Conservation (phyloP, 441 rosid genomes). For the Pelargonium myrrhifolium region DNA sequence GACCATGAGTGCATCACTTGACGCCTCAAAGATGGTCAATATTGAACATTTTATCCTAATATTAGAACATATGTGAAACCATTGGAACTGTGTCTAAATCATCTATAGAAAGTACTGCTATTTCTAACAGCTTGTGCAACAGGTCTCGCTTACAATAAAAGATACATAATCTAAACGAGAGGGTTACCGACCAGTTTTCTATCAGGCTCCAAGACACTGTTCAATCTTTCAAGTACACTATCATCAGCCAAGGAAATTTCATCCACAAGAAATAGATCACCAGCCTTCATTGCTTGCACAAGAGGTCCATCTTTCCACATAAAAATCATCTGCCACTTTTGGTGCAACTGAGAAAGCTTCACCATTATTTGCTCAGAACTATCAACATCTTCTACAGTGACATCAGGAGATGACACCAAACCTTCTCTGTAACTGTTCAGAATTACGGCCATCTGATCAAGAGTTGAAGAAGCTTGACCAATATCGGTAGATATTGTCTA, state of each 20-base stretch:
- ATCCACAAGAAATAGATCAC: slow-evolving; percentile 85
- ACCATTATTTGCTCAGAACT: slow-evolving; percentile 45
- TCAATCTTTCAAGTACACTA: slow-evolving; percentile 90
- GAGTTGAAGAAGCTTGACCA: slow-evolving; percentile 50
- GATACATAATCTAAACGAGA: slow-evolving; percentile 11
- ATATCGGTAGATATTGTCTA: slow-evolving; percentile 70
- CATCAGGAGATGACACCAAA: slow-evolving; percentile 27
- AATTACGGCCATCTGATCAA: slow-evolving; percentile 38
- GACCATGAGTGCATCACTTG: too few relatives aligned
- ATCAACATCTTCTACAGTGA: slow-evolving; percentile 43
- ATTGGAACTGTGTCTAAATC: too few relatives aligned
- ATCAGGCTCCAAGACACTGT: slow-evolving; percentile 94
- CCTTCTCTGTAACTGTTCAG: slow-evolving; percentile 42
- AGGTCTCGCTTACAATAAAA: background rate
- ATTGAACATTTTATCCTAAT: too few relatives aligned
- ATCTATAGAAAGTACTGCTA: too few relatives aligned
- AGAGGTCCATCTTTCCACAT: slow-evolving; percentile 99
- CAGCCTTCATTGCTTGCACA: slow-evolving; percentile 86
- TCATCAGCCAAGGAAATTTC: slow-evolving; percentile 99
- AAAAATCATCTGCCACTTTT: slow-evolving; percentile 79
- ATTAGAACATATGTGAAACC: too few relatives aligned
- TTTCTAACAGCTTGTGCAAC: background rate
- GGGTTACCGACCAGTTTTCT: slow-evolving; percentile 61
- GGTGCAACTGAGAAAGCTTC: slow-evolving; percentile 52
- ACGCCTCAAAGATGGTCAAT: too few relatives aligned